Percentiles rank a stretch among this genome's conserved stretches.
Evolutionary conservation across 768 basidiomycete species (phyloP).

Genomic region (Tricholoma flavovirens): DNA sequence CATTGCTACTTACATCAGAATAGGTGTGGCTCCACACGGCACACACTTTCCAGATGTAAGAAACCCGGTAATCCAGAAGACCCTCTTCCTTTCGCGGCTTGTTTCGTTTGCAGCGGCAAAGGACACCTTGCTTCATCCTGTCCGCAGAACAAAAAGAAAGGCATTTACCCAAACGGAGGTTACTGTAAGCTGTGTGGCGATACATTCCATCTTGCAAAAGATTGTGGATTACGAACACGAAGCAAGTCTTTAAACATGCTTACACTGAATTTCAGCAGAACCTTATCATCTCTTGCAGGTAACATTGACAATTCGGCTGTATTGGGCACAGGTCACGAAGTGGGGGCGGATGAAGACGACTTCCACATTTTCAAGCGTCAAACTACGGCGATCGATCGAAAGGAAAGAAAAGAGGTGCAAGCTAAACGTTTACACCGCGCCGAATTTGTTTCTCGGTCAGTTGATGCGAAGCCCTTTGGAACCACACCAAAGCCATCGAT

Average conservation of each 20-base stretch:
- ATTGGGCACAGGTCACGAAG: conserved; percentile 44
- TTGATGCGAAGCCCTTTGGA: conserved; percentile 31
- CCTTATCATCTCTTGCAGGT: conserved; percentile 21
- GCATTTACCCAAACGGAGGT: conserved; percentile 89
- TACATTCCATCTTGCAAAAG: conserved; percentile 78
- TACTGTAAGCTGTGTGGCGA: conserved; percentile 85
- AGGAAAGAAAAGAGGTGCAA: conserved; percentile 47
- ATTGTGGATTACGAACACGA: conserved; percentile 64
- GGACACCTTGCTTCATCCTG: conserved; percentile 87
- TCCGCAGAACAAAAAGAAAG: conserved; percentile 71
- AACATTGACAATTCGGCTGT: conserved; percentile 30
- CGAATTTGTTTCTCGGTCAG: conserved; percentile 38
- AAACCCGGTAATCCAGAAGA: conserved; percentile 54
- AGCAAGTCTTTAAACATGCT: conserved; percentile 29
- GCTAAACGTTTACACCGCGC: conserved; percentile 36
- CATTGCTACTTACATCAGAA: neutral
- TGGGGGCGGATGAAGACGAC: conserved; percentile 92
- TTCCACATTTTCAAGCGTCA: conserved; percentile 77
- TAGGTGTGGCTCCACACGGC: conserved; percentile 79
- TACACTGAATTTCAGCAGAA: neutral
- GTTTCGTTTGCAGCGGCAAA: conserved; percentile 80
- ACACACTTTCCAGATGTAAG: conserved; percentile 75
- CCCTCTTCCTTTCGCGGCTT: conserved; percentile 83
- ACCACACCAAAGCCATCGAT: conserved; percentile 18
- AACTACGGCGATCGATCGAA: conserved; percentile 52